These are phyloP conservation scores for Alternaria metachromatica DNA, from an alignment of 2,329 filamentous ascomycete species.

Conservation along the genomic window DNA sequence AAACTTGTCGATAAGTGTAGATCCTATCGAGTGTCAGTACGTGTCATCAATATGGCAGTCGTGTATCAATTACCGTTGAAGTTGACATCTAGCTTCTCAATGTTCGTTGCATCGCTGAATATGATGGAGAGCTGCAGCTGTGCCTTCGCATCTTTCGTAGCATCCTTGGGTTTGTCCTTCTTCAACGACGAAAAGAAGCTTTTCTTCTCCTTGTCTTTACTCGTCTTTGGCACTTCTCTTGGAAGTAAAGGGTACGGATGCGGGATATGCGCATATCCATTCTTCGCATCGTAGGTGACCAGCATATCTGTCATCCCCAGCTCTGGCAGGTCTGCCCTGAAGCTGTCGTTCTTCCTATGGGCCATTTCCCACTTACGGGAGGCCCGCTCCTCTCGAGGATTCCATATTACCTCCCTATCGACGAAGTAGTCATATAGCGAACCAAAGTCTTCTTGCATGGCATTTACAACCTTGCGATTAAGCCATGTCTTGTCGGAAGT, in stretches of 20 bases:
- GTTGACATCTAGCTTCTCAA: constrained; percentile 46
- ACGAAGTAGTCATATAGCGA: constrained; percentile 75
- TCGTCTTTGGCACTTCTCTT: constrained; percentile 31
- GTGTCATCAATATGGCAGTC: not conserved
- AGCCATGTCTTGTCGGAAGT: constrained; percentile 59
- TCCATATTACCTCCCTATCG: constrained; percentile 71
- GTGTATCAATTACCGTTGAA: constrained; percentile 39
- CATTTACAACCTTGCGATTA: constrained; percentile 62
- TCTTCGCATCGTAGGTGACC: constrained; percentile 67
- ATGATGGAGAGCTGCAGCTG: constrained; percentile 49
- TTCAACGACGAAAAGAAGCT: constrained; percentile 44
- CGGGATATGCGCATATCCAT: constrained; percentile 59
- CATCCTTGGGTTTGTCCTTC: constrained; percentile 43
- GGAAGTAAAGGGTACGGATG: constrained; percentile 72
- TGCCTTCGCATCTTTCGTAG: constrained; percentile 46
- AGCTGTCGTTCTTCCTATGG: constrained; percentile 39
- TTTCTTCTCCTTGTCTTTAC: constrained; percentile 43
- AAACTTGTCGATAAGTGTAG: constrained; percentile 51
- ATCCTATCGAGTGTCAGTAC: constrained; percentile 34
- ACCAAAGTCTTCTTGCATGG: constrained; percentile 70
- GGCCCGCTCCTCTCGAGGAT: constrained; percentile 65
- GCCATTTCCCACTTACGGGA: constrained; percentile 71
- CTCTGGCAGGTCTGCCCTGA: constrained; percentile 55
- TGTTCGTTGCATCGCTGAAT: constrained; percentile 51
- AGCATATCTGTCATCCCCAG: constrained; percentile 72